phyloP scores from a whole-genome alignment of 1,284 basidiomycete species.

The Sanghuangporus baumii region DNA sequence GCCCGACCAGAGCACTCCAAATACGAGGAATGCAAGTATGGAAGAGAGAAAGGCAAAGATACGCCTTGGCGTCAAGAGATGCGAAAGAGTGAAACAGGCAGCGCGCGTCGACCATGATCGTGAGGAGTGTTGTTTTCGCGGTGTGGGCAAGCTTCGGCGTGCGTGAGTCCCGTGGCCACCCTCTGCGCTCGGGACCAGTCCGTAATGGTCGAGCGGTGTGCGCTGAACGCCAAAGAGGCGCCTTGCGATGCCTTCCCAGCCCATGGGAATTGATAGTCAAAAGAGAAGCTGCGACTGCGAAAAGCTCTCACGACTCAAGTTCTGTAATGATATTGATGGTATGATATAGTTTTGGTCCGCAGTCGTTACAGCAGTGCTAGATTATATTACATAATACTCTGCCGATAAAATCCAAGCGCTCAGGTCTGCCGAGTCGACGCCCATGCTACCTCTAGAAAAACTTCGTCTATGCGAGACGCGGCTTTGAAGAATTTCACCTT shows the following conservation, averaged over 20 bases:
- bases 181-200: conserved; percentile 5
- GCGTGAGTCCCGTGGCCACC: conserved; percentile 2
- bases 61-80: conserved; percentile 25
- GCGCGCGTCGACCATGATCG: conserved; percentile 12
- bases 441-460: too few species aligned
- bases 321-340: too few species aligned
- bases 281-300: neutral
- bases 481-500: too few species aligned
- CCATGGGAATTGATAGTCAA: neutral
- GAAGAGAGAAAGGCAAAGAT: conserved; percentile 23
- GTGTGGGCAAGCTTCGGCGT: conserved; percentile 2
- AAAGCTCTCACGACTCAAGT: neutral
- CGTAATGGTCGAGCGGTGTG: conserved; percentile 1
- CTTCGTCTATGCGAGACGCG: too few species aligned
- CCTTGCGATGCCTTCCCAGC: conserved; percentile 15
- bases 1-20: conserved; percentile 33
- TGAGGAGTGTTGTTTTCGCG: neutral
- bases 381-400: too few species aligned
- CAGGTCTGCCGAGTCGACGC: too few species aligned
- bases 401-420: too few species aligned
- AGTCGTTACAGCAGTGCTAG: too few species aligned
- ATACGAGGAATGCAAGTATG: conserved; percentile 25
- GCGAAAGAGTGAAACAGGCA: conserved; percentile 10
- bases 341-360: too few species aligned
- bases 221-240: conserved; percentile 5